Conservation (phyloP, 768 basidiomycete genomes). For the Hygrocybe coccinea region DNA sequence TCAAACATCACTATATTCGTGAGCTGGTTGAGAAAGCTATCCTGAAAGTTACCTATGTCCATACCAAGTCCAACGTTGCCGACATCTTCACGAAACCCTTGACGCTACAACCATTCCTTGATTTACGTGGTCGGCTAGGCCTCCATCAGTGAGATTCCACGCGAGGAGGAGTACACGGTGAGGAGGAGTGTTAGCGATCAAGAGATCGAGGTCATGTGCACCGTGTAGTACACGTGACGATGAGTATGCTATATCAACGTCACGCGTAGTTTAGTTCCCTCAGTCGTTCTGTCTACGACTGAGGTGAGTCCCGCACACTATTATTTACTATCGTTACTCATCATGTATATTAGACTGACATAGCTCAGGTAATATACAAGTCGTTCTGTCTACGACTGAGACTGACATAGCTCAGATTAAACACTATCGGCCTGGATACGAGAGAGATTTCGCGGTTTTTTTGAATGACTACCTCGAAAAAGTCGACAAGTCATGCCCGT, state of each 20-base stretch:
- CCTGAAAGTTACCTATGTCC: slow-evolving; percentile 27
- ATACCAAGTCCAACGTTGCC: slow-evolving; percentile 32
- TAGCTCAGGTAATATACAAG: no score
- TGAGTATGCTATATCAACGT: no score
- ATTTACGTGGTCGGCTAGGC: background rate
- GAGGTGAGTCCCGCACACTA: no score
- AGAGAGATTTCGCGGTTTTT: background rate
- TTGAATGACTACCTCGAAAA: background rate
- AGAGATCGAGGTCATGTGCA: no score
- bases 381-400: no score
- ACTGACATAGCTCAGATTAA: no score
- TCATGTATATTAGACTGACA: no score
- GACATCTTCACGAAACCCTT: slow-evolving; percentile 39
- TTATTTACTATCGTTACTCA: no score
- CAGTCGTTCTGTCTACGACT: no score
- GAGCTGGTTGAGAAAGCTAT: slow-evolving; percentile 26
- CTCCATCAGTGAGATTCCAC: background rate
- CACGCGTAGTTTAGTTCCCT: no score
- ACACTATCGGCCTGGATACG: background rate
- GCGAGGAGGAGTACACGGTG: background rate
- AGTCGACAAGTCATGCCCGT: background rate
- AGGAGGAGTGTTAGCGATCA: no score
- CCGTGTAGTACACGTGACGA: no score
- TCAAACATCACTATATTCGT: slow-evolving; percentile 36
- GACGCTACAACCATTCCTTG: slow-evolving; percentile 11